Base-by-base conservation (phyloP, 2,329 filamentous ascomycete genomes). In the Dothidotthia symphoricarpi region DNA sequence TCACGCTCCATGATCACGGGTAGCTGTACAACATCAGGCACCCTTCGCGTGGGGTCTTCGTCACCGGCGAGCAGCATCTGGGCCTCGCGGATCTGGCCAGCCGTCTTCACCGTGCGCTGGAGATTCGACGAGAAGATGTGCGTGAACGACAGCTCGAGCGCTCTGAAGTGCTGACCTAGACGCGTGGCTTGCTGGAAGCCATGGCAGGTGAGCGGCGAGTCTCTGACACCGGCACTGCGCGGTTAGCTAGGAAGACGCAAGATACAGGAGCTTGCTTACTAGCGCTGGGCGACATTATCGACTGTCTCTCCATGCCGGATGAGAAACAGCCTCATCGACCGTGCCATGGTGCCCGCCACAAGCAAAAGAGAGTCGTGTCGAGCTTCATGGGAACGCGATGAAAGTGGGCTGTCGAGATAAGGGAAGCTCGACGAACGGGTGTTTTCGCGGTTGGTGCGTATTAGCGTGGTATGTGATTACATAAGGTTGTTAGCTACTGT, bases 231-330 rank as follows among this genome's bases (percentile, higher is more conserved):
- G 53, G 89, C 89, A 69, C 83, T 84, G 71, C 37, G 29, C n/a
- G 15, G 15, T 19, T 14, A 34, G 29, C 30, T 47, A 34, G n/a
- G n/a, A n/a, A n/a, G n/a, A n/a, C 9, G 19, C 9, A 9, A 22
- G 9, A 22, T 22, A 22, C 19, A 22, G 49, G 45, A 15, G 36
- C 15, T 3, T 49, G 38, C 43, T 43, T 74, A 87, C 84, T 86
- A 90, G 43, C 87, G 69, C 37, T 82, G 78, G 27, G 84, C 85
- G 41, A 93, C 84, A 65, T 95, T 95, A 69, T 95, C 86, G 49
- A 94, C 86, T 12, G 88, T 91, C 71, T 95, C 89, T 59, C 84
- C 89, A 74, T 95, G 89, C 39, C 89, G 83, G 57, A 95, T 81
- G 55, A 95, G 76, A 57, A 89, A 81, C 38, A 95, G 66, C 59